A percentile compares a stretch with the other conserved stretches of the same genome.
These are phyloP conservation scores for Penicillium sp. DNA, from an alignment of 2,329 filamentous ascomycete species.

Conservation along the genomic window DNA sequence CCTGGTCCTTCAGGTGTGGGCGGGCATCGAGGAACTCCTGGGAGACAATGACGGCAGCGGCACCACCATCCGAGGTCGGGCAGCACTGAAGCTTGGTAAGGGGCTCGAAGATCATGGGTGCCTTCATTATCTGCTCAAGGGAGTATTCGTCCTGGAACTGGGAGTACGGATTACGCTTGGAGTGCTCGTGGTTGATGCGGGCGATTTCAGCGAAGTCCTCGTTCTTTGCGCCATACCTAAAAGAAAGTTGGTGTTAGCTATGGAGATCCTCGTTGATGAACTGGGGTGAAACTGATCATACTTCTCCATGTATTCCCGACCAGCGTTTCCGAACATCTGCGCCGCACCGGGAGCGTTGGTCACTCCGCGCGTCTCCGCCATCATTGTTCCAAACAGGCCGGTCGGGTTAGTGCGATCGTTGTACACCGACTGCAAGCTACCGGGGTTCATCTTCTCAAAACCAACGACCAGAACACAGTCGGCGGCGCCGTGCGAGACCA, in stretches of 20 bases:
- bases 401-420: constrained; percentile 82
- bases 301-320: constrained; percentile 93
- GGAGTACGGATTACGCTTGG: constrained; percentile 91
- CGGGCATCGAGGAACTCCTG: constrained; percentile 83
- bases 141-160: constrained; percentile 94
- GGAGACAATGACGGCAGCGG: constrained; percentile 84
- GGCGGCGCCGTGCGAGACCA: constrained; percentile 76
- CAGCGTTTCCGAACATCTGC: constrained; percentile 95
- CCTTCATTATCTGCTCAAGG: constrained; percentile 73
- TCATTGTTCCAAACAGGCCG: constrained; percentile 71
- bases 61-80: constrained; percentile 89
- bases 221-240: constrained; percentile 73
- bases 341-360: constrained; percentile 83
- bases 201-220: constrained; percentile 95
- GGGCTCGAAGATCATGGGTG: constrained; percentile 78
- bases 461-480: constrained; percentile 90
- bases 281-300: constrained; percentile 57
- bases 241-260: neutral
- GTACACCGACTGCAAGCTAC: constrained; percentile 80
- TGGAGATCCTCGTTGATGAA: neutral
- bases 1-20: constrained; percentile 77
- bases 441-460: constrained; percentile 97
- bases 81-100: constrained; percentile 99
- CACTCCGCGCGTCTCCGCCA: constrained; percentile 77
- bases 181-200: constrained; percentile 89